Base-by-base conservation (phyloP, 345 rosid genomes). In the Psidium friedrichsthalianum region DNA sequence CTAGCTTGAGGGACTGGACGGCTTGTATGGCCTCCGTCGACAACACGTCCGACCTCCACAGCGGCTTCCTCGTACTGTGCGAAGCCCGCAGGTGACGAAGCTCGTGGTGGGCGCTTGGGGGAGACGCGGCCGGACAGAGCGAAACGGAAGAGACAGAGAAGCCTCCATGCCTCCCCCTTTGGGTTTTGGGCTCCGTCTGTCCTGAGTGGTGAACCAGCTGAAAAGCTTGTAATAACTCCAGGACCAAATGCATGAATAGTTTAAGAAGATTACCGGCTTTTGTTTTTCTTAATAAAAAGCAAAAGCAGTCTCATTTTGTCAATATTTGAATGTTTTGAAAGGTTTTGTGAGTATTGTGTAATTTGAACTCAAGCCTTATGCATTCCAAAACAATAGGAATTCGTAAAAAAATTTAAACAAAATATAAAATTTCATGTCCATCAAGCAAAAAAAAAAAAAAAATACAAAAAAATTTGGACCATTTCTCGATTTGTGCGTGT, bases 11-110 rank as follows among this genome's bases (percentile, higher is more conserved):
- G n/a, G 94, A 87, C 47, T 93, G 94, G 69, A 93, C 86, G 11
- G 89, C 94, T 85, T 92, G 93, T 21, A 92, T 93, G 78, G 95
- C 94, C 89, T 93, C 94, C 13, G 89, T 85, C 49, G 94, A 90
- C 58, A 90, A 59, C 86, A 92, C 89, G 83, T 92, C 91, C 25
- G 93, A 84, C 94, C 87, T 90, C 92, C 92, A 89, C 82, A 90
- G 40, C 1, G 89, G 86, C 83, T 87, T 90, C 84, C 89, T 89
- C 40, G 82, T 69, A 54, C 82, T 83, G 47, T 90, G 85, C 95
- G 90, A 24, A 91, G 87, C 61, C n/a, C 91, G 56, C 94, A 91
- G 14, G 88, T 90, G 56, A 93, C 59, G 87, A 84, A n/a, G 86
- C n/a, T 74, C 51, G 59, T 20, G 42, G 51, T n/a, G 24, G 86